Percentiles rank a stretch among this genome's conserved stretches.
These are phyloP conservation scores for Aspergillus uvarum DNA, from an alignment of 2,329 filamentous ascomycete genomes.

Conservation along the genomic window DNA sequence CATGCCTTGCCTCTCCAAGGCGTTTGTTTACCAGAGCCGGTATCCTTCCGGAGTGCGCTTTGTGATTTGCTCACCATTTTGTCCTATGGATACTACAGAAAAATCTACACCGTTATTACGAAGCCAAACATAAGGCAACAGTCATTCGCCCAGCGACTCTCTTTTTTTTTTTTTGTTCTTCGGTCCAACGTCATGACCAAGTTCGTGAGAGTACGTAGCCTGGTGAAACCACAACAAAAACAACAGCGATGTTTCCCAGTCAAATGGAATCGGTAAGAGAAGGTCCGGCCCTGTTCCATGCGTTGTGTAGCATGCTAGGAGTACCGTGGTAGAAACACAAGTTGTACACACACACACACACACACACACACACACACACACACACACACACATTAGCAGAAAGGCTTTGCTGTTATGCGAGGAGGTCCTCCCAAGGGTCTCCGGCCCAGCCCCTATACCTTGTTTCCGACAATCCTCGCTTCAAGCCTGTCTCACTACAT, in stretches of 20 bases:
- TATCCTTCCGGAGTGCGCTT: neutral
- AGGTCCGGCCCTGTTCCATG: neutral
- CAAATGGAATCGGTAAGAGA: neutral
- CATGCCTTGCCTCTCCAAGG: neutral
- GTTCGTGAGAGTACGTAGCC: too few species aligned
- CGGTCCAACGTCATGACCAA: neutral
- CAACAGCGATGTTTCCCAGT: neutral
- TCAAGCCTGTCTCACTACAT: slow-evolving; percentile 10
- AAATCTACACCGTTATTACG: neutral
- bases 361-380: too few species aligned
- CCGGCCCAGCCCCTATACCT: neutral
- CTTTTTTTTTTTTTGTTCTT: neutral
- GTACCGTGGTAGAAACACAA: neutral
- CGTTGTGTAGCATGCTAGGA: neutral
- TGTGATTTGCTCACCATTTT: neutral
- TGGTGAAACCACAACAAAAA: neutral
- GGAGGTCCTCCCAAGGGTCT: neutral
- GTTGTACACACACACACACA: too few species aligned
- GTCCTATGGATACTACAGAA: neutral
- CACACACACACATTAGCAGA: too few species aligned
- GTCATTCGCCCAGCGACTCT: neutral
- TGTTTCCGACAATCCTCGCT: slow-evolving; percentile 9
- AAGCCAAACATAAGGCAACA: neutral
- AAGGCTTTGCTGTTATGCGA: neutral
- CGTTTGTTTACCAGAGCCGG: neutral